Percentiles rank a stretch among this genome's conserved stretches.
Conservation (phyloP, 805 yeast species). For the Saccharomyces jurei region DNA sequence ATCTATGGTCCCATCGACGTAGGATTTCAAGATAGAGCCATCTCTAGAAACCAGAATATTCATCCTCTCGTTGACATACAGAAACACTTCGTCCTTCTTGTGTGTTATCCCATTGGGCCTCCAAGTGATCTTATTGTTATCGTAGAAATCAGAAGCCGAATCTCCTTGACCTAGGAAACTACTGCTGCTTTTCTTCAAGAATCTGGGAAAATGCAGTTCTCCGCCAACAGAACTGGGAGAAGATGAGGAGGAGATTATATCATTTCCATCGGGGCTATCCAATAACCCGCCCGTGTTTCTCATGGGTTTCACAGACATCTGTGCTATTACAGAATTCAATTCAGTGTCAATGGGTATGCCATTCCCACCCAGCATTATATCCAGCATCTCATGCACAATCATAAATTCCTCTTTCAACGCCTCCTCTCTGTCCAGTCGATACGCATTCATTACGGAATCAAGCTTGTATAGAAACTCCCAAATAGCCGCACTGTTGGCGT, state of each 20-base stretch:
- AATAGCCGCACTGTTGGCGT: constrained; percentile 73
- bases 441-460: constrained; percentile 42
- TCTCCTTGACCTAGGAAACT: constrained; percentile 12
- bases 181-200: constrained; percentile 11
- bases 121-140: constrained; percentile 43
- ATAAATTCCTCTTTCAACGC: constrained; percentile 58
- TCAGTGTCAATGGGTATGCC: constrained; percentile 27
- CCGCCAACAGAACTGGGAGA: background rate
- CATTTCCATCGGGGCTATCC: constrained; percentile 3
- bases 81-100: constrained; percentile 69
- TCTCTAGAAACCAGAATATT: constrained; percentile 59
- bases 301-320: constrained; percentile 20
- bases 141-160: constrained; percentile 27
- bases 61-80: constrained; percentile 70
- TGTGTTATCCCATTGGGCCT: constrained; percentile 62
- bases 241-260: constrained; percentile 1
- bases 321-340: constrained; percentile 16
- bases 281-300: constrained; percentile 4
- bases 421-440: constrained; percentile 34
- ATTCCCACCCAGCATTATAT: constrained; percentile 44
- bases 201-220: constrained; percentile 11
- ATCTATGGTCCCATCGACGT: constrained; percentile 67
- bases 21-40: constrained; percentile 57
- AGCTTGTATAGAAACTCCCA: constrained; percentile 71
- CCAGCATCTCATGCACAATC: constrained; percentile 66